Conservation (phyloP, 257 asterid genomes). For the Solanum rostratum region DNA sequence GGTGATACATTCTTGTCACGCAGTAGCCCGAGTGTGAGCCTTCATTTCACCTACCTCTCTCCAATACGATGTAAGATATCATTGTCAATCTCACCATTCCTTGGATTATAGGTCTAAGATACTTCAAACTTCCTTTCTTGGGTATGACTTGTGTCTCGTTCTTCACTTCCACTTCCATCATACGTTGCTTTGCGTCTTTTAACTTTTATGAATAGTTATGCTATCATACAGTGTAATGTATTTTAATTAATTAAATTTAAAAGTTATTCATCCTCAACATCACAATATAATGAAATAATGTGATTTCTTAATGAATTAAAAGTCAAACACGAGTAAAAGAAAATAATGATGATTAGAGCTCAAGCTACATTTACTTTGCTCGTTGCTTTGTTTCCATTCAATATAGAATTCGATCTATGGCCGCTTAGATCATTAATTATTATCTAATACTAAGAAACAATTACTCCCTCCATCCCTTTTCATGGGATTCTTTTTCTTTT, state of each 20-base stretch:
- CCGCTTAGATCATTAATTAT: background rate
- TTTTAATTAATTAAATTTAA: background rate
- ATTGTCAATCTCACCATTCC: background rate
- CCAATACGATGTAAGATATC: background rate
- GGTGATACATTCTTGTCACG: background rate
- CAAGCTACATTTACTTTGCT: background rate
- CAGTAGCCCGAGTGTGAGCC: background rate
- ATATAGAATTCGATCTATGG: background rate
- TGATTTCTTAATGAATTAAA: too few species aligned
- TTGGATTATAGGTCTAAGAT: background rate
- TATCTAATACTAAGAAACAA: background rate
- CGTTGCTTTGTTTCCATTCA: background rate
- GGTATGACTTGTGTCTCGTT: background rate
- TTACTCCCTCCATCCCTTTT: background rate
- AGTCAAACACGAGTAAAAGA: background rate
- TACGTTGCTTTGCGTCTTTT: too few species aligned
- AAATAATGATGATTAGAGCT: background rate
- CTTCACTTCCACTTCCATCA: background rate
- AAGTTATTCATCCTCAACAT: background rate
- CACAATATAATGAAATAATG: background rate
- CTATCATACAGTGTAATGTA: background rate
- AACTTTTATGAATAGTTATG: too few species aligned
- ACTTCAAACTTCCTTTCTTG: background rate
- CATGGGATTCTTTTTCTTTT: background rate
- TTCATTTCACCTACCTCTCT: background rate